phyloP scores from a whole-genome alignment of 2,329 filamentous ascomycete genomes.

The Fusarium succisae region DNA sequence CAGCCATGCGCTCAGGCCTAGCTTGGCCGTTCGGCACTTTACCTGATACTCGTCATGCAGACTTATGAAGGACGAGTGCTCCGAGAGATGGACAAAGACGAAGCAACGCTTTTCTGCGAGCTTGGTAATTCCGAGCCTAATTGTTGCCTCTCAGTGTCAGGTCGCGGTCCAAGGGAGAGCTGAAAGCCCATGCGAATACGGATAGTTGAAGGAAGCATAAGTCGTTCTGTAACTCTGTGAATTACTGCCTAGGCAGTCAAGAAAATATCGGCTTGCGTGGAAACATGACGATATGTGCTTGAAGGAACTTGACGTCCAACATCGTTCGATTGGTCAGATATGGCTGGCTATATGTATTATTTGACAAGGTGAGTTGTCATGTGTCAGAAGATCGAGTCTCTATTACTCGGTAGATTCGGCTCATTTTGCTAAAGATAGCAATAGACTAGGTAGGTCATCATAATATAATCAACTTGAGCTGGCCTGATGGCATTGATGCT shows the following conservation, averaged over 20 bases:
- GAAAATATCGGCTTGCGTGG: neutral
- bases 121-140: neutral
- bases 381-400: neutral
- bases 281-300: neutral
- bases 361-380: neutral
- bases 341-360: neutral
- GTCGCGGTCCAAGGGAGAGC: neutral
- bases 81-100: slow-evolving; percentile 4
- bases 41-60: slow-evolving; percentile 1
- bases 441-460: neutral
- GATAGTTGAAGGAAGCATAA: neutral
- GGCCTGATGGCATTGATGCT: neutral
- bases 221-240: neutral
- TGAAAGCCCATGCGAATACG: neutral
- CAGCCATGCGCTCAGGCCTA: slow-evolving; percentile 7
- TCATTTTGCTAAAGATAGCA: neutral
- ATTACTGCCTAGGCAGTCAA: neutral
- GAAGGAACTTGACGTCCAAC: neutral
- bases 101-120: slow-evolving; percentile 1
- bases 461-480: neutral
- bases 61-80: neutral
- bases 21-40: neutral
- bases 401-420: neutral
- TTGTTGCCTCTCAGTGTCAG: slow-evolving; percentile 9
- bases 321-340: neutral